phyloP scores from a whole-genome alignment of 176 grass and related monocot species.

The Carex pumila region DNA sequence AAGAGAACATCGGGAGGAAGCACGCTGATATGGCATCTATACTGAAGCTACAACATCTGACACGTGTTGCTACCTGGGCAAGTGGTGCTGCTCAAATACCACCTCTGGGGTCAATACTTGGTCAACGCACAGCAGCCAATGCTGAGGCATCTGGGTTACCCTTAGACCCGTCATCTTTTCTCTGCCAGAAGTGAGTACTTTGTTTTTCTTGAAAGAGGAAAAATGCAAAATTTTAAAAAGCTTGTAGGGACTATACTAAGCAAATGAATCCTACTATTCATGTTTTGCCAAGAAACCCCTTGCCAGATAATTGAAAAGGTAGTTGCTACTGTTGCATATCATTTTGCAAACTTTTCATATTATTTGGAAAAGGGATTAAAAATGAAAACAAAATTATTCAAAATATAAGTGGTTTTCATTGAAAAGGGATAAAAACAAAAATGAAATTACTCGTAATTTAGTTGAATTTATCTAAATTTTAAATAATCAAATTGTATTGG shows the following conservation, averaged over 20 bases:
- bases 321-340: background rate
- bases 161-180: background rate
- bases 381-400: too few relatives aligned
- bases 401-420: too few relatives aligned
- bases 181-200: conserved; percentile 18
- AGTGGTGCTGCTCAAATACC: conserved; percentile 2
- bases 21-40: conserved; percentile 4
- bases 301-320: background rate
- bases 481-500: too few relatives aligned
- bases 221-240: background rate
- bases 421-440: too few relatives aligned
- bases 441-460: too few relatives aligned
- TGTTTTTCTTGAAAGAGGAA: background rate
- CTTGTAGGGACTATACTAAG: background rate
- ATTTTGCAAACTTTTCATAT: background rate
- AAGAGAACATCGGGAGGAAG: conserved; percentile 12
- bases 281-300: background rate
- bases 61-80: conserved; percentile 10
- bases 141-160: conserved; percentile 13
- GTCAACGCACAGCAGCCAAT: background rate
- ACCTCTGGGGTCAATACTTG: conserved; percentile 17
- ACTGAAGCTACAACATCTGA: conserved; percentile 10
- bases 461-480: too few relatives aligned
- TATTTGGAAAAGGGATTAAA: background rate
- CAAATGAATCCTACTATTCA: background rate